phyloP scores from a whole-genome alignment of 805 yeast genomes.

The Hanseniaspora pseudoguilliermondii region DNA sequence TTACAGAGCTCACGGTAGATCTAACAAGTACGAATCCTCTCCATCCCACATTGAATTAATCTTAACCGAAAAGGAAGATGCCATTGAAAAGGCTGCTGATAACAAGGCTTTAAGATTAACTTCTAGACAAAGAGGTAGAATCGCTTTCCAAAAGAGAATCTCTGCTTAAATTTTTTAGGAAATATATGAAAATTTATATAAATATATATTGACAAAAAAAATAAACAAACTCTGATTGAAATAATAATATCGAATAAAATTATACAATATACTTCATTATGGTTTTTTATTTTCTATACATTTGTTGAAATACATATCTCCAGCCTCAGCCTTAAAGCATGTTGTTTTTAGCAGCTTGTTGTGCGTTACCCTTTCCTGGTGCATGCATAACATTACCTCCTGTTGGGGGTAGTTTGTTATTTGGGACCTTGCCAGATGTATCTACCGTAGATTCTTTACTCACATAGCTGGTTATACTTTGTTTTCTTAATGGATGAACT shows the following conservation, averaged over 20 bases:
- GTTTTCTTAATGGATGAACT: background rate
- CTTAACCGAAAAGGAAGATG: slow-evolving; percentile 89
- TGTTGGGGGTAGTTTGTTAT: slow-evolving; percentile 5
- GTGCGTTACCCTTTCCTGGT: slow-evolving; percentile 12
- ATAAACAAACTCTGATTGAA: slow-evolving; percentile 2
- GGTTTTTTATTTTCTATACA: background rate
- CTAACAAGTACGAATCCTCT: slow-evolving; percentile 95
- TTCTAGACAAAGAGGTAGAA: slow-evolving; percentile 87
- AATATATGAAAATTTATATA: slow-evolving; percentile 4
- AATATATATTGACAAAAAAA: background rate
- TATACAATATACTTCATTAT: background rate
- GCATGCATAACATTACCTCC: slow-evolving; percentile 13
- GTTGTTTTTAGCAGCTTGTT: slow-evolving; percentile 6
- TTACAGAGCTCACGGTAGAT: slow-evolving; percentile 99
- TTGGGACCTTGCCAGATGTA: background rate
- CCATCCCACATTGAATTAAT: slow-evolving; percentile 98
- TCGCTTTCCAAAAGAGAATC: slow-evolving; percentile 77
- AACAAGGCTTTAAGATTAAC: slow-evolving; percentile 56
- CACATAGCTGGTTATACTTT: background rate
- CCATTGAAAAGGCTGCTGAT: slow-evolving; percentile 82
- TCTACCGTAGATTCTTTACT: background rate
- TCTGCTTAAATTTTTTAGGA: slow-evolving; percentile 37
- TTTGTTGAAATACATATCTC: background rate
- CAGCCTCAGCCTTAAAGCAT: background rate
- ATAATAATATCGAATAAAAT: background rate